Percentiles rank a stretch among this genome's conserved stretches.
Evolutionary conservation across 1,284 basidiomycete genomes (phyloP).

Genomic region (Anthracocystis walkeri): DNA sequence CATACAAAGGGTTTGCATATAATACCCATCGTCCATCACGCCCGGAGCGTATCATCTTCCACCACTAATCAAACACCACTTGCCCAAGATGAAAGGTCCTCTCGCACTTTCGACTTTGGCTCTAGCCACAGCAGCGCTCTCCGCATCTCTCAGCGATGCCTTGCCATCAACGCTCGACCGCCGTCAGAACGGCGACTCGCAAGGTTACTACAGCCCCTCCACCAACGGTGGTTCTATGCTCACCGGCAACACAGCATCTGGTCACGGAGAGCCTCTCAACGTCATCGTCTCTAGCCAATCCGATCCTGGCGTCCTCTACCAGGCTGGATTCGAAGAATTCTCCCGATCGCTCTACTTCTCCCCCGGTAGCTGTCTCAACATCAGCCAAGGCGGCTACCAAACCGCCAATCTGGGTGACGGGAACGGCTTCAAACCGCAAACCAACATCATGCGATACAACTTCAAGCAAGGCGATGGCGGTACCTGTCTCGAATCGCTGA

Average conservation of each 20-base stretch:
- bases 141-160: constrained; percentile 6
- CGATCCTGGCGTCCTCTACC: constrained; percentile 47
- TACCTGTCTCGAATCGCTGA: constrained; percentile 57
- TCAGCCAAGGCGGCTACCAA: constrained; percentile 63
- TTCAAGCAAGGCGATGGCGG: constrained; percentile 56
- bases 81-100: constrained; percentile 15
- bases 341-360: constrained; percentile 54
- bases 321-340: constrained; percentile 55
- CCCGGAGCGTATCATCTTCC: constrained; percentile 11
- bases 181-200: constrained; percentile 17
- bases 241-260: constrained; percentile 31
- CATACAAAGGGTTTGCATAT: neutral
- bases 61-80: neutral
- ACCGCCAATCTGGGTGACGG: constrained; percentile 67
- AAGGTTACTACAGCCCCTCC: constrained; percentile 30
- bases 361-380: constrained; percentile 58
- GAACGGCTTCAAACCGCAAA: constrained; percentile 56
- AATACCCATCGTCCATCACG: neutral
- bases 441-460: constrained; percentile 60
- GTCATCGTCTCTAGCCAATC: constrained; percentile 63
- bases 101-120: constrained; percentile 14
- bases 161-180: constrained; percentile 13
- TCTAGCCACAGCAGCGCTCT: constrained; percentile 14
- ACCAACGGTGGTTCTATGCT: constrained; percentile 47
- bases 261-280: constrained; percentile 63